Percentiles rank a stretch among this genome's conserved stretches.
phyloP scores from a whole-genome alignment of 352 stramenopile genomes.

The Aphanomyces invadans region DNA sequence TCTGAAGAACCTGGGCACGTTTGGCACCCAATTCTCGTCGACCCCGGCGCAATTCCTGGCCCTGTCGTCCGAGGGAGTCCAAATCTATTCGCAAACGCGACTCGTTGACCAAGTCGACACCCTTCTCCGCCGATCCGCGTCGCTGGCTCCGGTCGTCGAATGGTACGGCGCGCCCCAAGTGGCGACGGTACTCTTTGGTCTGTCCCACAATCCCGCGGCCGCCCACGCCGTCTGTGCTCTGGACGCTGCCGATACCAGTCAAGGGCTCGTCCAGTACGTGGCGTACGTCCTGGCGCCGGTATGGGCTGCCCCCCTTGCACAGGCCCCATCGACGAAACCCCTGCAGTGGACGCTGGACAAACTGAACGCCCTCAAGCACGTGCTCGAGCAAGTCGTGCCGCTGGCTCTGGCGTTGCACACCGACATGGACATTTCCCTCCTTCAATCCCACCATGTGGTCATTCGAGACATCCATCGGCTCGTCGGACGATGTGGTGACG shows the following conservation, averaged over 20 bases:
- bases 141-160: neutral
- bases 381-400: slow-evolving; percentile 19
- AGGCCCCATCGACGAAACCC: neutral
- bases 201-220: slow-evolving; percentile 13
- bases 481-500: neutral
- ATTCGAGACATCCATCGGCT: slow-evolving; percentile 10
- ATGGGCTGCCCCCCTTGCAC: neutral
- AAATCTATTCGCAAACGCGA: slow-evolving; percentile 84
- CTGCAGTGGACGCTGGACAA: neutral
- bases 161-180: slow-evolving; percentile 3
- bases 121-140: slow-evolving; percentile 33
- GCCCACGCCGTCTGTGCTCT: neutral
- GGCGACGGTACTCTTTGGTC: slow-evolving; percentile 14
- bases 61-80: slow-evolving; percentile 72
- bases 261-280: neutral
- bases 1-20: slow-evolving; percentile 65
- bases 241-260: neutral
- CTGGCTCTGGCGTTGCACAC: slow-evolving; percentile 14
- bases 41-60: slow-evolving; percentile 75
- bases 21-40: slow-evolving; percentile 65
- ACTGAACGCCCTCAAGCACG: slow-evolving; percentile 2
- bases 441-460: neutral
- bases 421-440: neutral
- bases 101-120: slow-evolving; percentile 81
- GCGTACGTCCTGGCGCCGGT: neutral